Conservation (phyloP, 768 basidiomycete species). For the Tulasnella sp. region DNA sequence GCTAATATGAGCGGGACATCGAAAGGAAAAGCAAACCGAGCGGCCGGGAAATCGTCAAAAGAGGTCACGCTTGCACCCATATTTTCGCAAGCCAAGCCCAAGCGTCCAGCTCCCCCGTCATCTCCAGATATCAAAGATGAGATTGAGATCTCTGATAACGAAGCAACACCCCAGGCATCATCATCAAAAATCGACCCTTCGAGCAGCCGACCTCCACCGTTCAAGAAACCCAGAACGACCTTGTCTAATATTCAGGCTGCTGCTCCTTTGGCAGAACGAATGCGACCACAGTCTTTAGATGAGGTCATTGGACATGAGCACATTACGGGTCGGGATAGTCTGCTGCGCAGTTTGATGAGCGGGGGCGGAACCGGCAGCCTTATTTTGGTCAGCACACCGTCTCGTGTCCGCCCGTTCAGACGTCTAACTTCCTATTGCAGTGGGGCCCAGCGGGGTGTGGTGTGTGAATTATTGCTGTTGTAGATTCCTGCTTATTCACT, state of each 20-base stretch:
- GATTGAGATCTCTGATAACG: conserved; percentile 15
- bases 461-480: not conserved
- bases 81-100: conserved; percentile 37
- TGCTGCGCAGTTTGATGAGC: conserved; percentile 54
- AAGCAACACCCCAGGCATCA: conserved; percentile 20
- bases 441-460: conserved; percentile 67
- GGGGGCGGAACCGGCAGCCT: conserved; percentile 54
- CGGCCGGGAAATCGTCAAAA: conserved; percentile 28
- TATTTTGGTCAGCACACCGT: conserved; percentile 42
- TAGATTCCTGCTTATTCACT: not conserved
- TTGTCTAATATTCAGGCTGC: conserved; percentile 38
- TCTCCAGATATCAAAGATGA: conserved; percentile 28
- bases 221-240: conserved; percentile 33
- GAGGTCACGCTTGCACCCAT: conserved; percentile 42
- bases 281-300: conserved; percentile 60
- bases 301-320: conserved; percentile 73
- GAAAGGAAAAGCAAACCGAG: not conserved
- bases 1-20: not conserved
- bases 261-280: conserved; percentile 65
- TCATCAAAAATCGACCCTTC: conserved; percentile 27
- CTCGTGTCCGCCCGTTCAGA: conserved; percentile 24
- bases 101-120: conserved; percentile 33
- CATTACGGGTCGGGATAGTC: conserved; percentile 54
- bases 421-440: conserved; percentile 31
- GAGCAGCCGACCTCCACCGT: conserved; percentile 11